Evolutionary conservation across 495 filamentous ascomycete species (phyloP).

Genomic region (Corynascus novoguineensis): DNA sequence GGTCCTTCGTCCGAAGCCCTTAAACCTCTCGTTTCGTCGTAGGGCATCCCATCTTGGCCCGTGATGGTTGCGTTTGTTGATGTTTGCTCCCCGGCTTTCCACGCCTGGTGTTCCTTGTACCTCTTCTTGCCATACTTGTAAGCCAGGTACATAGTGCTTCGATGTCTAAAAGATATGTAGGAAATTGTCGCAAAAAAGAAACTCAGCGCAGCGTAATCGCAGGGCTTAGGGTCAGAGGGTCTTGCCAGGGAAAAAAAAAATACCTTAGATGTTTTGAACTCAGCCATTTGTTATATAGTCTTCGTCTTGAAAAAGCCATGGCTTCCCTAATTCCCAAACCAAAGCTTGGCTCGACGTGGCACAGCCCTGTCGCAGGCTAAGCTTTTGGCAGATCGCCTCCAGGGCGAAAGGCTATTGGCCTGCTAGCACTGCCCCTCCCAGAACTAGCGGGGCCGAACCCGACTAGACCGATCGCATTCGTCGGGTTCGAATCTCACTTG

Average conservation of each 20-base stretch:
- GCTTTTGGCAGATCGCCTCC: not conserved
- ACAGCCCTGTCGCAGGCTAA: conserved; percentile 6
- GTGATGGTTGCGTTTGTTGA: too few relatives aligned
- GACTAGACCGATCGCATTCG: not conserved
- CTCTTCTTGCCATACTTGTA: conserved; percentile 20
- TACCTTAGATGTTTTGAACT: too few relatives aligned
- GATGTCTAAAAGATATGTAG: not conserved
- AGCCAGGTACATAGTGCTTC: conserved; percentile 16
- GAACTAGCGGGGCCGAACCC: not conserved
- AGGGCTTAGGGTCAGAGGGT: too few relatives aligned
- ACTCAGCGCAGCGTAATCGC: too few relatives aligned
- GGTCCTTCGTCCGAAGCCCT: not conserved
- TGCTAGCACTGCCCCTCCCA: not conserved
- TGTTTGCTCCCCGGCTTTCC: not conserved
- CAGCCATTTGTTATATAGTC: too few relatives aligned
- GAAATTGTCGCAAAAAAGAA: too few relatives aligned
- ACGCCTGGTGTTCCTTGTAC: conserved; percentile 10
- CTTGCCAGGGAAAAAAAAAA: too few relatives aligned
- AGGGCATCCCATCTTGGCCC: not conserved
- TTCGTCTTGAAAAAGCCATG: too few relatives aligned
- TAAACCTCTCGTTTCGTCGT: not conserved
- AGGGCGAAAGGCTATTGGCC: not conserved
- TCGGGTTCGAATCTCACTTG: not conserved
- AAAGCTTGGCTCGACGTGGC: too few relatives aligned
- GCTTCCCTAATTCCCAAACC: too few relatives aligned